A percentile compares a stretch with the other conserved stretches of the same genome.
phyloP scores from a whole-genome alignment of 2,329 filamentous ascomycete species.

The Fusarium tanahbumbuense region DNA sequence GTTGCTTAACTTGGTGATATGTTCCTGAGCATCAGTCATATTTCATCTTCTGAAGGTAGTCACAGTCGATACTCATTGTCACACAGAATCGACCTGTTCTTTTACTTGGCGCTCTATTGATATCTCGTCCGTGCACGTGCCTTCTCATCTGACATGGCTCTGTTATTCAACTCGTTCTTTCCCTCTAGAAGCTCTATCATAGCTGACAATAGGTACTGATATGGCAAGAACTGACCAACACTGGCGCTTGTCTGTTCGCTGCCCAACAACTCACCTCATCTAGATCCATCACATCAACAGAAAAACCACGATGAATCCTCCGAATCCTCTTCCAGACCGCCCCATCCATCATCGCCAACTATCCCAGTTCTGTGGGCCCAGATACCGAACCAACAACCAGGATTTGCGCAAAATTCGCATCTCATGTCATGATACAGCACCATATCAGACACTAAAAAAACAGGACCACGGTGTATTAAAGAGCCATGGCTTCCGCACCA shows the following conservation, averaged over 20 bases:
- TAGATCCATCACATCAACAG: neutral
- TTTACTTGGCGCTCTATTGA: neutral
- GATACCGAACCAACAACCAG: conserved; percentile 17
- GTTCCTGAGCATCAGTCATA: conserved; percentile 40
- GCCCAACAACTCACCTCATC: neutral
- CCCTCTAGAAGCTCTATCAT: neutral
- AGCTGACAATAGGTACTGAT: neutral
- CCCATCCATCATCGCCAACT: conserved; percentile 22
- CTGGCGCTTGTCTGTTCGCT: neutral
- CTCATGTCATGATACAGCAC: conserved; percentile 35
- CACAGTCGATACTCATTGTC: neutral
- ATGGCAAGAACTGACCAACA: neutral
- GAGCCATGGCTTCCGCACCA: conserved; percentile 31
- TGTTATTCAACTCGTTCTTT: neutral
- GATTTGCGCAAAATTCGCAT: conserved; percentile 31
- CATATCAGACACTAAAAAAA: conserved; percentile 21
- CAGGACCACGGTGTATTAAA: conserved; percentile 12
- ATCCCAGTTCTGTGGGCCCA: conserved; percentile 37
- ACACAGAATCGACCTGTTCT: neutral
- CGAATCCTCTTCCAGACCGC: conserved; percentile 15
- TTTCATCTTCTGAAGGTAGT: neutral
- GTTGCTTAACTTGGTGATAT: conserved; percentile 21
- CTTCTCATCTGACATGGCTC: neutral
- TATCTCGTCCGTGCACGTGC: neutral
- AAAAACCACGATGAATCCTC: conserved; percentile 14